Evolutionary conservation across 352 stramenopile species (phyloP).

Genomic region (Phytophthora capsici): DNA sequence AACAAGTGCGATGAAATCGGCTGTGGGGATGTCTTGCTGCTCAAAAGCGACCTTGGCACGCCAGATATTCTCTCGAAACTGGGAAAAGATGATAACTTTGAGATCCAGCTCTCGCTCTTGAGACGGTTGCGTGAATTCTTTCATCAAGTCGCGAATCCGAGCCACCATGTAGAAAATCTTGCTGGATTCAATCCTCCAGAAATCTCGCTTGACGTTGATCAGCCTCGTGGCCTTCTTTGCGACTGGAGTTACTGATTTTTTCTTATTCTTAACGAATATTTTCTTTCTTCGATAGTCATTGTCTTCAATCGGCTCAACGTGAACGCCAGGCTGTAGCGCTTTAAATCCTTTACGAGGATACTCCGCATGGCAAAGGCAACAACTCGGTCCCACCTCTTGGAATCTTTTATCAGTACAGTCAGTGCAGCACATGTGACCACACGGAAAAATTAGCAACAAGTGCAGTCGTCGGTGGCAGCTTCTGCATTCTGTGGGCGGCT

Average conservation of each 20-base stretch:
- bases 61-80: slow-evolving; percentile 77
- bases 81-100: slow-evolving; percentile 81
- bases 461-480: slow-evolving; percentile 77
- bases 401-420: slow-evolving; percentile 87
- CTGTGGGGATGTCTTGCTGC: slow-evolving; percentile 59
- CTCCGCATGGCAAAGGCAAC: slow-evolving; percentile 41
- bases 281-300: slow-evolving; percentile 18
- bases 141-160: slow-evolving; percentile 53
- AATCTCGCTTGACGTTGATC: slow-evolving; percentile 35
- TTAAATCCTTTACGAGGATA: slow-evolving; percentile 89
- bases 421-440: slow-evolving; percentile 89
- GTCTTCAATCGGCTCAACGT: slow-evolving; percentile 22
- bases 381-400: slow-evolving; percentile 44
- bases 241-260: slow-evolving; percentile 1
- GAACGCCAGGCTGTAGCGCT: slow-evolving; percentile 64
- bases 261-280: neutral
- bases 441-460: slow-evolving; percentile 90
- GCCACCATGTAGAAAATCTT: slow-evolving; percentile 71
- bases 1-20: slow-evolving; percentile 61
- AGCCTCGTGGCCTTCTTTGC: slow-evolving; percentile 6
- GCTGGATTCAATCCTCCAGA: slow-evolving; percentile 39
- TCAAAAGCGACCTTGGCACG: slow-evolving; percentile 58
- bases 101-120: slow-evolving; percentile 25
- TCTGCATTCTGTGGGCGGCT: slow-evolving; percentile 60
- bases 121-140: slow-evolving; percentile 34